Evolutionary conservation across 2,329 filamentous ascomycete genomes (phyloP).

Genomic region (Basipetospora chlamydospora): DNA sequence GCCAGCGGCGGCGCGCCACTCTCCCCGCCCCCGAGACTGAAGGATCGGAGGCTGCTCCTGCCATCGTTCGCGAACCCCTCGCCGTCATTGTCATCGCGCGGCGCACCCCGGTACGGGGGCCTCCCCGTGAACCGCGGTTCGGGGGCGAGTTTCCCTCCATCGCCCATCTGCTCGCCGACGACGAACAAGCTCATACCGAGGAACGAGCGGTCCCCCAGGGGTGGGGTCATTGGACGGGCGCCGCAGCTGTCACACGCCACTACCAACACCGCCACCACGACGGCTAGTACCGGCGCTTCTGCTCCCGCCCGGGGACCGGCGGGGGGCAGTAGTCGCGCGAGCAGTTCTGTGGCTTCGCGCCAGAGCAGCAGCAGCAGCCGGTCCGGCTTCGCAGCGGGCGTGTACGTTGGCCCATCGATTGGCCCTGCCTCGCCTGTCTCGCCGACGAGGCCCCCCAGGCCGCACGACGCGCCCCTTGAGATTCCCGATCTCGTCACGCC

Average conservation of each 20-base stretch:
- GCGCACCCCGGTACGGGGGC: too few relatives aligned
- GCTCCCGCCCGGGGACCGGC: too few relatives aligned
- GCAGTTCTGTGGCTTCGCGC: too few relatives aligned
- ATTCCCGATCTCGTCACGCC: slow-evolving; percentile 19
- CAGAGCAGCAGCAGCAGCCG: too few relatives aligned
- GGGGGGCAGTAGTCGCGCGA: not conserved
- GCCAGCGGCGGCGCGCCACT: slow-evolving; percentile 8
- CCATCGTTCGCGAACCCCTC: slow-evolving; percentile 14
- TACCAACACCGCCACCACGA: not conserved
- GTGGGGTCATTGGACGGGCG: too few relatives aligned
- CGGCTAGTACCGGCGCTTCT: not conserved
- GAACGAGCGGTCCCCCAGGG: too few relatives aligned
- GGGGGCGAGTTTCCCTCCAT: slow-evolving; percentile 18
- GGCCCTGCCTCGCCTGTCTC: slow-evolving; percentile 13
- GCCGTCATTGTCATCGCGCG: slow-evolving; percentile 14
- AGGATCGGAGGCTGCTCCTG: slow-evolving; percentile 29
- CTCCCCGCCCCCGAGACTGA: slow-evolving; percentile 32
- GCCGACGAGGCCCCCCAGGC: slow-evolving; percentile 20
- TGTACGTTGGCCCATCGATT: too few relatives aligned
- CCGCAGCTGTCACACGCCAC: not conserved
- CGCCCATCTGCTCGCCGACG: slow-evolving; percentile 22
- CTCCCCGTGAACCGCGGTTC: too few relatives aligned
- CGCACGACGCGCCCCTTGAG: slow-evolving; percentile 20
- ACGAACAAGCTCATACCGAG: slow-evolving; percentile 21
- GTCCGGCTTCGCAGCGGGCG: too few relatives aligned